These are phyloP conservation scores for Fusarium sp. DNA, from an alignment of 2,329 filamentous ascomycete species.

Conservation along the genomic window DNA sequence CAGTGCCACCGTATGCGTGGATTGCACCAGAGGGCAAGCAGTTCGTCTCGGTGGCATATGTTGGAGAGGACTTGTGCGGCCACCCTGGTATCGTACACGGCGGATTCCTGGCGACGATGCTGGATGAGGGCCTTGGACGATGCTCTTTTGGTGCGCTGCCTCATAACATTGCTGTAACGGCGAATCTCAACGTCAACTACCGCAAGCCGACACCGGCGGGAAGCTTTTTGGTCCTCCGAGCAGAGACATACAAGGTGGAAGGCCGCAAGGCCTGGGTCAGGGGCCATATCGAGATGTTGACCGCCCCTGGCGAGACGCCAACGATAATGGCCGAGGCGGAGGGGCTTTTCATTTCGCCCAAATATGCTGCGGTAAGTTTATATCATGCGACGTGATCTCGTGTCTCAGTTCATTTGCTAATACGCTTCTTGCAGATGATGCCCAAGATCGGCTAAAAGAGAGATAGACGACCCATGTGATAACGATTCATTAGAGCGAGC, in stretches of 20 bases:
- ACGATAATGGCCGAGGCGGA: conserved; percentile 82
- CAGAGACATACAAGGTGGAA: conserved; percentile 85
- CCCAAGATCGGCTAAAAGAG: conserved; percentile 43
- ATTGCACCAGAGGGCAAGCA: conserved; percentile 75
- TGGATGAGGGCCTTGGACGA: conserved; percentile 89
- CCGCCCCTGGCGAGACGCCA: conserved; percentile 68
- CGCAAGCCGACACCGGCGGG: conserved; percentile 80
- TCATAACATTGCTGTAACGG: conserved; percentile 86
- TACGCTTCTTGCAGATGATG: conserved; percentile 47
- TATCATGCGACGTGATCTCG: not conserved
- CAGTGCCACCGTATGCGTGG: conserved; percentile 84
- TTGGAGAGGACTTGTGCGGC: conserved; percentile 84
- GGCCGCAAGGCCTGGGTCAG: conserved; percentile 95
- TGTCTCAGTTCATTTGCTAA: conserved; percentile 5
- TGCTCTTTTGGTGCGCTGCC: conserved; percentile 91
- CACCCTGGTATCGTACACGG: conserved; percentile 93
- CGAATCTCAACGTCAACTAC: conserved; percentile 86
- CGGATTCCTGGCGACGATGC: conserved; percentile 87
- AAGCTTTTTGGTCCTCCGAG: conserved; percentile 80
- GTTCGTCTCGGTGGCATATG: conserved; percentile 77
- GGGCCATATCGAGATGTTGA: conserved; percentile 84
- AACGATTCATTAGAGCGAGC: conserved; percentile 28
- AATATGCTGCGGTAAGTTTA: conserved; percentile 75
- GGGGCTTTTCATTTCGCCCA: conserved; percentile 89
- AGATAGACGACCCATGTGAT: conserved; percentile 18